These are phyloP conservation scores for Coemansia sp. DNA, from an alignment of 192 early-diverging fungal genomes.

Conservation along the genomic window DNA sequence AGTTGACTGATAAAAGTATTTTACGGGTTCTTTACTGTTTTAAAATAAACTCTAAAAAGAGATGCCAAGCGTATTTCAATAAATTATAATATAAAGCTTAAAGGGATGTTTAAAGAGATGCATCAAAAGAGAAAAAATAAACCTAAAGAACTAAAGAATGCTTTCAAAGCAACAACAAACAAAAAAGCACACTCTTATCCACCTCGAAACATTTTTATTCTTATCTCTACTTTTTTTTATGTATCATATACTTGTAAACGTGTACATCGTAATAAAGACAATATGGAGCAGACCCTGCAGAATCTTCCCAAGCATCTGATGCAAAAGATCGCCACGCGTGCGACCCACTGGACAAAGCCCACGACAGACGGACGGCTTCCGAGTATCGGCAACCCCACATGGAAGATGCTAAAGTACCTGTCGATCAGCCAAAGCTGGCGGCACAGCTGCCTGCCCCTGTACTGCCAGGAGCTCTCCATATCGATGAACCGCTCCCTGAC, in stretches of 20 bases:
- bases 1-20: too few relatives aligned
- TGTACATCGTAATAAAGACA: background rate
- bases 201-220: background rate
- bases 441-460: conserved; percentile 9
- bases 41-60: too few relatives aligned
- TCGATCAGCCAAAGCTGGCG: conserved; percentile 23
- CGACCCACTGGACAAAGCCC: conserved; percentile 9
- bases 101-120: too few relatives aligned
- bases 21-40: too few relatives aligned
- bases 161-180: too few relatives aligned
- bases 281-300: conserved; percentile 12
- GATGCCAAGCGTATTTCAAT: too few relatives aligned
- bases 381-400: conserved; percentile 17
- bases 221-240: conserved; percentile 1
- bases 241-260: background rate
- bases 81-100: too few relatives aligned
- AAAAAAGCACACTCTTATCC: too few relatives aligned
- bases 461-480: conserved; percentile 11
- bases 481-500: background rate
- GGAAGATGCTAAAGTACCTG: conserved; percentile 25
- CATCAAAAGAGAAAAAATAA: too few relatives aligned
- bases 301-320: conserved; percentile 11
- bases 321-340: conserved; percentile 11
- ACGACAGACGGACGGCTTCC: background rate
- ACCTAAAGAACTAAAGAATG: too few relatives aligned